phyloP scores from a whole-genome alignment of 192 early-diverging fungal genomes.

The Coemansia sp. region DNA sequence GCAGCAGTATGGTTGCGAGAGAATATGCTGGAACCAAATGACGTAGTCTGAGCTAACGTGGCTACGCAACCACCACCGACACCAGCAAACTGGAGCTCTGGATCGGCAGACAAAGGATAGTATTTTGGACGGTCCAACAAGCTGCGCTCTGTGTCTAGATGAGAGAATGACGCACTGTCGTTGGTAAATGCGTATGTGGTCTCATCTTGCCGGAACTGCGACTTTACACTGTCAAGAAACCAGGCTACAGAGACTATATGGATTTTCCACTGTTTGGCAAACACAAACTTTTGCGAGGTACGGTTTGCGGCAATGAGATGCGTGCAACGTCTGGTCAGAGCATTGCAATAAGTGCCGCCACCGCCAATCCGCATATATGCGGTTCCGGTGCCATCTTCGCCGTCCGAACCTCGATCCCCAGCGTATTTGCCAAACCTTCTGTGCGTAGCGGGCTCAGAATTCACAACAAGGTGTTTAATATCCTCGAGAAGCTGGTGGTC shows the following conservation, averaged over 20 bases:
- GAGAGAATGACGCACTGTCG: background rate
- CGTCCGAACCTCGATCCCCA: background rate
- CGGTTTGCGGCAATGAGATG: conserved; percentile 40
- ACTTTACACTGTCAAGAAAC: conserved; percentile 31
- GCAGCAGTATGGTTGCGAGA: conserved; percentile 3
- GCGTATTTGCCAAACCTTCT: background rate
- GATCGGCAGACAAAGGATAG: conserved; percentile 2
- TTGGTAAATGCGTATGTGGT: conserved; percentile 6
- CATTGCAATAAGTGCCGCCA: conserved; percentile 38
- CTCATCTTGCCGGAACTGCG: conserved; percentile 39
- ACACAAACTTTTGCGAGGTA: conserved; percentile 49
- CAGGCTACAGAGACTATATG: conserved; percentile 40
- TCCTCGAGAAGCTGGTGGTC: conserved; percentile 31
- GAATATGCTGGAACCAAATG: background rate
- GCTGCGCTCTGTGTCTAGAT: background rate
- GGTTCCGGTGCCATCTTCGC: background rate
- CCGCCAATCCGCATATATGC: conserved; percentile 26
- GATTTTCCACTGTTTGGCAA: conserved; percentile 38
- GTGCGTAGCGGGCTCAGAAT: background rate
- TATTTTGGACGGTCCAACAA: background rate
- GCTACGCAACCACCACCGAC: background rate
- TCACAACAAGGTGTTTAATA: conserved; percentile 26
- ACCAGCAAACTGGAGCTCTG: background rate
- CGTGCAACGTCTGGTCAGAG: conserved; percentile 42
- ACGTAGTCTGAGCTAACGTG: background rate